phyloP scores from a whole-genome alignment of 306 rosid species.

The Vachellia pachyceras region DNA sequence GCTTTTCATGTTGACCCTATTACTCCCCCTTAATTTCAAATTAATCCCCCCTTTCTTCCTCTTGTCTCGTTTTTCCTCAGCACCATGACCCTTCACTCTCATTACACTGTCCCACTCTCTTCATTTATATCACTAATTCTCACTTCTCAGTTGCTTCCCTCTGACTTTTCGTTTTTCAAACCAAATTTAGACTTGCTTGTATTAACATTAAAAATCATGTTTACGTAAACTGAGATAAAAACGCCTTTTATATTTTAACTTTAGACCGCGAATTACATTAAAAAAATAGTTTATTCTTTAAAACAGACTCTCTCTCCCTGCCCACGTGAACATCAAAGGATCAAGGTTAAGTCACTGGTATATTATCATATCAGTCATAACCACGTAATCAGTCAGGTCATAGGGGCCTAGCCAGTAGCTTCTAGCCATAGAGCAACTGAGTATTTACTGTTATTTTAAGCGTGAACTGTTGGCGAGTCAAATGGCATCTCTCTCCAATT shows the following conservation, averaged over 20 bases:
- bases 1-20: conserved; percentile 7
- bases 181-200: no score
- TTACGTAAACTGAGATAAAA: no score
- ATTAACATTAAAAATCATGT: no score
- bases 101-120: conserved; percentile 46
- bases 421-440: neutral
- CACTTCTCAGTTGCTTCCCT: neutral
- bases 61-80: conserved; percentile 45
- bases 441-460: neutral
- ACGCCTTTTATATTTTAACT: no score
- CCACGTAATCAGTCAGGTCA: no score
- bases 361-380: no score
- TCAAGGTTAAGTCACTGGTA: no score
- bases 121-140: conserved; percentile 31
- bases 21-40: conserved; percentile 16
- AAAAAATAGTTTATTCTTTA: no score
- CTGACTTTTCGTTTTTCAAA: no score
- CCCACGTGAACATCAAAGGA: no score
- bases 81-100: conserved; percentile 46
- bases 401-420: neutral
- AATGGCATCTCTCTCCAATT: conserved; percentile 9
- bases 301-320: no score
- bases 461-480: neutral
- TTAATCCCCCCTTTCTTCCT: conserved; percentile 9
- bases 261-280: no score